These are phyloP conservation scores for Backusella sp. DNA, from an alignment of 192 early-diverging fungal genomes.

Conservation along the genomic window DNA sequence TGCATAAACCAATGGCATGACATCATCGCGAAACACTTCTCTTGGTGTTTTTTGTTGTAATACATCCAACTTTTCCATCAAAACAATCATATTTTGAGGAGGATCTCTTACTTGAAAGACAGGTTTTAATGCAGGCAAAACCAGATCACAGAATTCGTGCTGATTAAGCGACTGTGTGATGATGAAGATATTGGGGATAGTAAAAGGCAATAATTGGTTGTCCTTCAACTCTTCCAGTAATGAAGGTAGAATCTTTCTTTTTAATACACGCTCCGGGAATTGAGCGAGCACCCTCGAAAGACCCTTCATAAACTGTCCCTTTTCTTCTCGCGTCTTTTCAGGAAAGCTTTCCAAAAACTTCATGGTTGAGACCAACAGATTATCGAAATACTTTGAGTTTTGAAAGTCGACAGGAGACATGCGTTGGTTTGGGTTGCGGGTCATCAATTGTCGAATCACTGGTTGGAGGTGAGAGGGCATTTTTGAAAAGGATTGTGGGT, in stretches of 20 bases:
- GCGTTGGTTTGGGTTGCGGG: slow-evolving; percentile 50
- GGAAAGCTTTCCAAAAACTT: slow-evolving; percentile 77
- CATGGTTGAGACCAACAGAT: slow-evolving; percentile 74
- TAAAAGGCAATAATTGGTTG: slow-evolving; percentile 64
- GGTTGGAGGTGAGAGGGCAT: slow-evolving; percentile 59
- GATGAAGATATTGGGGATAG: slow-evolving; percentile 75
- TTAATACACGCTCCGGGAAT: slow-evolving; percentile 67
- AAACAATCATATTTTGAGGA: slow-evolving; percentile 64
- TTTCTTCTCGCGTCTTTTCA: slow-evolving; percentile 76
- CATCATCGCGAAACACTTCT: slow-evolving; percentile 63
- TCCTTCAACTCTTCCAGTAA: slow-evolving; percentile 77
- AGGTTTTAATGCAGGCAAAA: slow-evolving; percentile 62
- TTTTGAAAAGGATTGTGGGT: slow-evolving; percentile 32
- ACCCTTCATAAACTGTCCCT: slow-evolving; percentile 78
- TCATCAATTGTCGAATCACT: slow-evolving; percentile 54
- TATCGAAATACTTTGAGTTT: slow-evolving; percentile 72
- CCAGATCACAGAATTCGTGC: slow-evolving; percentile 61
- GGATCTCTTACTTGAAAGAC: slow-evolving; percentile 61
- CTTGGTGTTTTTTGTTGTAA: slow-evolving; percentile 63
- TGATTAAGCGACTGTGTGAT: slow-evolving; percentile 60
- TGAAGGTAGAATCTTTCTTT: slow-evolving; percentile 72
- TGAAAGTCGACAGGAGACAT: slow-evolving; percentile 66
- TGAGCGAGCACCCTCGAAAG: slow-evolving; percentile 66
- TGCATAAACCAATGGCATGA: slow-evolving; percentile 74
- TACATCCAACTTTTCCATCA: slow-evolving; percentile 66